Evolutionary conservation across 2,329 filamentous ascomycete genomes (phyloP).

Genomic region (Ceratocystis ficicola): DNA sequence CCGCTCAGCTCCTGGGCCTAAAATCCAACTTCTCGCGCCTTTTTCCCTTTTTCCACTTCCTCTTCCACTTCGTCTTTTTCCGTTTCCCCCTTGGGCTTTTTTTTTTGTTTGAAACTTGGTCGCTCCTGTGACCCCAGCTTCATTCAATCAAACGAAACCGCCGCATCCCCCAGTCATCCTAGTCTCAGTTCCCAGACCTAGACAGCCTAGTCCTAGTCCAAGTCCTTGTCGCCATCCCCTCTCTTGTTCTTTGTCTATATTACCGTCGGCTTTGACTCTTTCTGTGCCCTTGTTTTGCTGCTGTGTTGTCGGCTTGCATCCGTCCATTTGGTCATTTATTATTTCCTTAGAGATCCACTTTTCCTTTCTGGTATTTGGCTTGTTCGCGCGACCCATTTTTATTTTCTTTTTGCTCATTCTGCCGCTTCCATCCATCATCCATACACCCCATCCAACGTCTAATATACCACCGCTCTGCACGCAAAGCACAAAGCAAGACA

Average conservation of each 20-base stretch:
- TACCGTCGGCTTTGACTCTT: neutral
- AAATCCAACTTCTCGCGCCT: neutral
- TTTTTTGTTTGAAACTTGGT: conserved; percentile 15
- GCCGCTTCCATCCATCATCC: neutral
- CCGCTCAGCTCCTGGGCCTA: neutral
- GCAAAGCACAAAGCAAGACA: neutral
- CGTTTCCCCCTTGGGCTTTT: conserved; percentile 4
- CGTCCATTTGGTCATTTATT: neutral
- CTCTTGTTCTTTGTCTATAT: neutral
- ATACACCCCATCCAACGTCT: too few species aligned
- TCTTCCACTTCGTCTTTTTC: neutral
- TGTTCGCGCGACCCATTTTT: neutral
- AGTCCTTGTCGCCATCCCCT: neutral
- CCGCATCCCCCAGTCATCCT: neutral
- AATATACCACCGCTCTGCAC: neutral
- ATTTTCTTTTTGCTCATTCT: neutral
- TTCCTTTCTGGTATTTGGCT: neutral
- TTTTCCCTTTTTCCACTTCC: neutral
- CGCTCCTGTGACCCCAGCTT: neutral
- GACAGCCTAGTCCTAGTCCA: neutral
- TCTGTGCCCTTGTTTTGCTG: too few species aligned
- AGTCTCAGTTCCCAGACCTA: neutral
- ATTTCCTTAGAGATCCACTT: neutral
- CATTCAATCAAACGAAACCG: neutral
- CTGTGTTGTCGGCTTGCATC: too few species aligned